Percentiles rank a stretch among this genome's conserved stretches.
These are phyloP conservation scores for Zygoascus meyerae DNA, from an alignment of 1,139 yeast species.

Conservation along the genomic window DNA sequence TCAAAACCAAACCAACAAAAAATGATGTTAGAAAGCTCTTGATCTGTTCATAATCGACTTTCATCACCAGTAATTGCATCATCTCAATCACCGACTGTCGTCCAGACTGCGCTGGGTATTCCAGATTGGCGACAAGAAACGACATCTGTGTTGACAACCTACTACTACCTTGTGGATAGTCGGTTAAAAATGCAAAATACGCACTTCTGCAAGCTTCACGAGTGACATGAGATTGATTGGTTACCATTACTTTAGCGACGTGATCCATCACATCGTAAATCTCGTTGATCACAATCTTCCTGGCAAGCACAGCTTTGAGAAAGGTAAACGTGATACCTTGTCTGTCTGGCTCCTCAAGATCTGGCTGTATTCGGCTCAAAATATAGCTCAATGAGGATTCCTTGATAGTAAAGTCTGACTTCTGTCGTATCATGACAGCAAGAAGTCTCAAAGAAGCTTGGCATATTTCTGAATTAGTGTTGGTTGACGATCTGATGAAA, in stretches of 20 bases:
- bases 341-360: conserved; percentile 81
- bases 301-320: conserved; percentile 65
- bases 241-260: conserved; percentile 80
- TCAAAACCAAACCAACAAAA: conserved; percentile 75
- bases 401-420: conserved; percentile 58
- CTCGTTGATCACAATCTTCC: conserved; percentile 76
- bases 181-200: conserved; percentile 83
- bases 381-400: conserved; percentile 71
- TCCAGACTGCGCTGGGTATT: conserved; percentile 83
- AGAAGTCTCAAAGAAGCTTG: conserved; percentile 74
- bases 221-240: conserved; percentile 77
- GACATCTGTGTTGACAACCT: conserved; percentile 78
- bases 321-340: conserved; percentile 88
- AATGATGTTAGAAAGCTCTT: conserved; percentile 65
- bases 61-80: conserved; percentile 61
- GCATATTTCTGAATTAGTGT: conserved; percentile 74
- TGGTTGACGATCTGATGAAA: conserved; percentile 68
- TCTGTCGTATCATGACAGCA: conserved; percentile 66
- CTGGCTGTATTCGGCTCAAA: conserved; percentile 74
- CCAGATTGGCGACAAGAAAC: conserved; percentile 73
- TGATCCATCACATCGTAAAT: conserved; percentile 84
- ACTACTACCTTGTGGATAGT: conserved; percentile 89
- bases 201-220: conserved; percentile 82
- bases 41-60: conserved; percentile 57
- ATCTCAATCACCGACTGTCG: conserved; percentile 89